Evolutionary conservation across 306 rosid genomes (phyloP).

Genomic region (Gleditsia sinensis): DNA sequence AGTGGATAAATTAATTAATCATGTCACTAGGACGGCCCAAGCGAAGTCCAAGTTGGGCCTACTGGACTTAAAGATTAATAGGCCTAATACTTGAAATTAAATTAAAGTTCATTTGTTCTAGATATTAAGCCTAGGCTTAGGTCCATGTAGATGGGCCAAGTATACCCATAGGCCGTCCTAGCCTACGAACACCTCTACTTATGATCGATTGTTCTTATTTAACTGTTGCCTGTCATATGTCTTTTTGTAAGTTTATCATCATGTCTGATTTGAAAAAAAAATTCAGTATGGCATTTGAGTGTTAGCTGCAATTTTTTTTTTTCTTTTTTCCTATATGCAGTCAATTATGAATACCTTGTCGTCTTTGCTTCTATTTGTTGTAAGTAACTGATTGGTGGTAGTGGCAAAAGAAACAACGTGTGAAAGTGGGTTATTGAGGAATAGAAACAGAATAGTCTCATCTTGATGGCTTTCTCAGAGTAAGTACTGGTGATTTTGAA

Average conservation of each 20-base stretch:
- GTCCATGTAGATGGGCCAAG: no score
- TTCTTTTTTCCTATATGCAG: neutral
- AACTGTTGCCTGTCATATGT: neutral
- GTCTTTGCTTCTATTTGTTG: neutral
- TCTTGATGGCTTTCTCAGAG: conserved; percentile 11
- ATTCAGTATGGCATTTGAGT: neutral
- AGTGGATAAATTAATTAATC: no score
- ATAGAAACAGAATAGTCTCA: conserved; percentile 24
- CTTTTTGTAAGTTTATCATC: neutral
- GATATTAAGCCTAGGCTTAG: no score
- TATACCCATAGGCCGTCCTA: no score
- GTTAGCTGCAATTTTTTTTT: neutral
- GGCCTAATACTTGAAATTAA: no score
- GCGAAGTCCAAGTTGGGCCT: no score
- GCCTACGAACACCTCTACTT: no score
- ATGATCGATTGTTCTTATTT: no score
- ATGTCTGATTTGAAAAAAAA: neutral
- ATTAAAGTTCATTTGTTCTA: no score
- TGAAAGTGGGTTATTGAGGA: neutral
- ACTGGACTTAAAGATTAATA: no score
- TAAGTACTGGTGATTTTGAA: conserved; percentile 13
- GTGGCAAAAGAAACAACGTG: neutral
- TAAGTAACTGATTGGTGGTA: neutral
- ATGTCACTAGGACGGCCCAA: no score
- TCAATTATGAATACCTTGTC: neutral